These are phyloP conservation scores for Cairneyella variabilis DNA, from an alignment of 495 filamentous ascomycete species.

Conservation along the genomic window DNA sequence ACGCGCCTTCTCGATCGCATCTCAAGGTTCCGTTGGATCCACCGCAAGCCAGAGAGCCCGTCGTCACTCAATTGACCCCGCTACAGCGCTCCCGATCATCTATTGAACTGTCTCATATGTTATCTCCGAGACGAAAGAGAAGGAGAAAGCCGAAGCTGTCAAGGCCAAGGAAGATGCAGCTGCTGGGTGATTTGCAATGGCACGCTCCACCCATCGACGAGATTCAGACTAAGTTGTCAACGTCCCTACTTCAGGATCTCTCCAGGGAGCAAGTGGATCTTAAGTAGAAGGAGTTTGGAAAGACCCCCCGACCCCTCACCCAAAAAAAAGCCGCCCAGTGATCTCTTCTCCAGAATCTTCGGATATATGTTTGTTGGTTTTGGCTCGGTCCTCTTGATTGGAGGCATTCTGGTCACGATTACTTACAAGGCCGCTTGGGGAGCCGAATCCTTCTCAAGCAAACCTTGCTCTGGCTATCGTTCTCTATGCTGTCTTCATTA, in stretches of 20 bases:
- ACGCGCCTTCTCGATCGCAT: not conserved
- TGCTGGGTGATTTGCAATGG: slow-evolving; percentile 46
- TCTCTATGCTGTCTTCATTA: slow-evolving; percentile 56
- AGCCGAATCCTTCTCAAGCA: slow-evolving; percentile 52
- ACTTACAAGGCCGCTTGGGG: slow-evolving; percentile 63
- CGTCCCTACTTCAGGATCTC: slow-evolving; percentile 43
- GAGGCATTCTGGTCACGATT: slow-evolving; percentile 59
- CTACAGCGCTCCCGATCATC: slow-evolving; percentile 42
- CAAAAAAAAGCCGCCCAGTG: slow-evolving; percentile 51
- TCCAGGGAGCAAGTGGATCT: slow-evolving; percentile 41
- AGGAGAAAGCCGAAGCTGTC: slow-evolving; percentile 24
- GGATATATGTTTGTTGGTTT: slow-evolving; percentile 72
- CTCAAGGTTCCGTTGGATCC: not conserved
- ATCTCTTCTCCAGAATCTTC: slow-evolving; percentile 50
- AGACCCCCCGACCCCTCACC: slow-evolving; percentile 58
- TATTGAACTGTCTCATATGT: slow-evolving; percentile 50
- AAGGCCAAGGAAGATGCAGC: slow-evolving; percentile 33
- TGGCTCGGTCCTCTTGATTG: slow-evolving; percentile 57
- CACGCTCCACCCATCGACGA: slow-evolving; percentile 50
- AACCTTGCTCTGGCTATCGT: slow-evolving; percentile 65
- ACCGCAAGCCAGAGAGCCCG: slow-evolving; percentile 9
- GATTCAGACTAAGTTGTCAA: slow-evolving; percentile 44
- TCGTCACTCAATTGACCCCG: slow-evolving; percentile 35
- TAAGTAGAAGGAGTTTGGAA: slow-evolving; percentile 50
- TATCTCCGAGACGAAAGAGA: slow-evolving; percentile 44